Evolutionary conservation across 352 stramenopile genomes (phyloP), one percentile per base, ranked within the genome.

Genomic region (Pythium folliculosum): DNA sequence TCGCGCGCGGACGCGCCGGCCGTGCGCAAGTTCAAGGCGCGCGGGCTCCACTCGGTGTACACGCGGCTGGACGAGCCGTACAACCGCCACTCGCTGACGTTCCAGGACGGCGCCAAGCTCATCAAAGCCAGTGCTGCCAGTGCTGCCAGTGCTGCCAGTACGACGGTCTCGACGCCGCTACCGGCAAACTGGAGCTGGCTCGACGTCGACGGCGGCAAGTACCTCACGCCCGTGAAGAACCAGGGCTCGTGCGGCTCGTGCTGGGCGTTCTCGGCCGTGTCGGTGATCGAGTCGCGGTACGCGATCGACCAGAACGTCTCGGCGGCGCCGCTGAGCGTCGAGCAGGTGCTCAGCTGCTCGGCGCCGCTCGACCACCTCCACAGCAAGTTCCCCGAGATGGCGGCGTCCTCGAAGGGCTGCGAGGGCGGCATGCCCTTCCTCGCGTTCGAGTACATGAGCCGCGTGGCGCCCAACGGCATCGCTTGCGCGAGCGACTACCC

Each of bases 241-340:
- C 93, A 98, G 63, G 91, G 90, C 27, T 94, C 86, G 32, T 98
- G 94, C 60, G 94, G 94, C 10, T 96, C 89, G 59, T 98, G 94
- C 73, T 98, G 94, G 94, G 94, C 94, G 9, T 98, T 98, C 67
- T 86, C 84, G n/a, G 87, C 82, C 23, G 76, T 93, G 1, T 81
- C 84, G 3, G 84, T 81, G 13, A 76, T 93, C 51, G 88, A 95
- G 65, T 90, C 80, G 22, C 82, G 83, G 25, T 86, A 77, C 60
- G 88, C 88, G n/a, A 95, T 95, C 72, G 78, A 84, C 32, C 74
- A 90, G 22, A 77, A 92, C n/a, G 71, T 89, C 5, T 63, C 69
- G 12, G 88, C 86, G 14, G 79, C 77, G 3, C 78, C 85, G 13
- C 60, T 95, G 19, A 95, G 88, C 73, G 88, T 95, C 16, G 88